Evolutionary conservation across 768 basidiomycete species (phyloP), one percentile per base, ranked within the genome.

Genomic region (Xanthoconium purpureum): DNA sequence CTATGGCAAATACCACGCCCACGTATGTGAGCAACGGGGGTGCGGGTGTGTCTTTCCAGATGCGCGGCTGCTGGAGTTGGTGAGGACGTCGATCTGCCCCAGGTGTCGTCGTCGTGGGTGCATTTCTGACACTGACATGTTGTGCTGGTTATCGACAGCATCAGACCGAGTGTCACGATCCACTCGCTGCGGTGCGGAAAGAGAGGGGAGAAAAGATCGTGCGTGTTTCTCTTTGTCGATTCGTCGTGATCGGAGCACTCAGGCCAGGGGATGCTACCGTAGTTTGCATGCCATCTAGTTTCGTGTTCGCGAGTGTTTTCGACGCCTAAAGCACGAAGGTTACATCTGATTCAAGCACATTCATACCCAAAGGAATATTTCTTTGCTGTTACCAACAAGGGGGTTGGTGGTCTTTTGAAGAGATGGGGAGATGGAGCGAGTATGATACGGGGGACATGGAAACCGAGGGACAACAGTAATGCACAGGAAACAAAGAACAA

Each of bases 371-470:
- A 91, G 66, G 84, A 94, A 65, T 96, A 88, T 71, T 95, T 92
- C 73, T 96, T 95, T 68, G 83, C 89, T 18, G 87, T 96, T 18
- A 94, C 91, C 15, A 94, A 94, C 73, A 93, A 90, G 67, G 94
- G 94, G 20, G 84, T 94, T 13, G 91, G 91, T 13, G 89, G 87
- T 5, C 73, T 94, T 17, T 70, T 93, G 53, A 82, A 83, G 68
- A 82, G 76, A 64, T 93, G 90, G 89, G 91, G 91, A 11, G 88
- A 89, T 56, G 91, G 91, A 7, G 91, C 83, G 6, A 91, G 88
- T 62, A 77, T 94, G 74, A 76, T 93, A 51, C 79, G 91, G 38
- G 81, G 81, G 12, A 75, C 81, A 54, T 94, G 91, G 91, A 89
- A 83, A 48, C 63, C 75, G 6, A 74, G 83, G 33, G 74, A 75